Base-by-base conservation (phyloP, 176 grass and related monocot genomes). In the Raddia distichophylla region DNA sequence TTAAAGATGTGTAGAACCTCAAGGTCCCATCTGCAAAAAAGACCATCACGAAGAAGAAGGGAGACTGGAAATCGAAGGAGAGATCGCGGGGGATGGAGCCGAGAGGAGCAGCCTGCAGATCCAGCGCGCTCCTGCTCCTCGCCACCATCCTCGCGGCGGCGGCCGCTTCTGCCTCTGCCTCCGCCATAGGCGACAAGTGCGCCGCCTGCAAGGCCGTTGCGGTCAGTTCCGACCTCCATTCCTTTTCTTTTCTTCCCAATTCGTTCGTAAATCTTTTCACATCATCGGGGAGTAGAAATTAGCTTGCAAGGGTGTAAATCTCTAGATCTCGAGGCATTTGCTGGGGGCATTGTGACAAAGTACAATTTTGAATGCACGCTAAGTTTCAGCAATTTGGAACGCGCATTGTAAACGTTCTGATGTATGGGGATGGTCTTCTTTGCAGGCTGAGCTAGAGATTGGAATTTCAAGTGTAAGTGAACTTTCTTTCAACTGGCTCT, bases 191-290 rank as follows among this genome's bases (percentile, higher is more conserved):
- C 10, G 90, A 98, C 83, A 94, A 91, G 73, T 98, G 92, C 78
- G 90, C 83, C 34, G 95, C 95, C 67, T 98, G 95, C 90, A 91
- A 87, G 51, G 95, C 92, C 47, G 90, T 98, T 71, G 95, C 95
- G 74, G 92, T 98, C 52, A 59, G 70, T 35, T 69, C 76, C 52
- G 47, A 16, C n/a, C 56, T 18, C 37, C 37, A 16, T 54, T 51
- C 52, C 12, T 70, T 16, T 32, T 37, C 43, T 20, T 47, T 72
- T 20, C 8, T 13, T 52, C 58, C n/a, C 14, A 47, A 33, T 83
- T 77, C 19, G 11, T 54, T 58, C 19, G 14, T 73, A 18, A 78
- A 71, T 15, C 75, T 37, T 64, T 52, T 73, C 73, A n/a, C 10
- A 33, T 20, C 67, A 32, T 13, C 34, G 1, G 18, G 0, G 13